Evolutionary conservation across 2,329 filamentous ascomycete species (phyloP).

Genomic region (Juglanconis juglandina): DNA sequence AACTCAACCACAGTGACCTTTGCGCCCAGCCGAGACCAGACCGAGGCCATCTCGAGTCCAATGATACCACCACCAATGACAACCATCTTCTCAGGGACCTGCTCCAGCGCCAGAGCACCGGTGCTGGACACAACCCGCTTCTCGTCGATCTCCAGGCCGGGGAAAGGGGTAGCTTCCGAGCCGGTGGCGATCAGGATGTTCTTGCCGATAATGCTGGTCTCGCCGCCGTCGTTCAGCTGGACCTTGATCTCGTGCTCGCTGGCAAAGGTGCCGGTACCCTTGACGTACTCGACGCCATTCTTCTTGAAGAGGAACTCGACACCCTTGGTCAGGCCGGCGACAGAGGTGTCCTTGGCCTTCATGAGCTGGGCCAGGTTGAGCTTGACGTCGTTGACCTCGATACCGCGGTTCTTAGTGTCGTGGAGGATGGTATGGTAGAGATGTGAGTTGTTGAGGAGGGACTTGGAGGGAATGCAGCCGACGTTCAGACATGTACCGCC

Average conservation of each 20-base stretch:
- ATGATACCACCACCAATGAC: constrained; percentile 99
- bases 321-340: constrained; percentile 86
- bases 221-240: constrained; percentile 83
- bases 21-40: constrained; percentile 90
- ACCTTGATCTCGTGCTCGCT: constrained; percentile 91
- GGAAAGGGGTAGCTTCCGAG: constrained; percentile 93
- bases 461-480: constrained; percentile 98
- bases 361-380: constrained; percentile 94
- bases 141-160: constrained; percentile 92
- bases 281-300: constrained; percentile 97
- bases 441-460: constrained; percentile 98
- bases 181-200: constrained; percentile 98
- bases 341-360: constrained; percentile 96
- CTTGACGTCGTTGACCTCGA: constrained; percentile 95
- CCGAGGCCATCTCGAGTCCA: constrained; percentile 95
- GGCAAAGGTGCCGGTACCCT: constrained; percentile 82
- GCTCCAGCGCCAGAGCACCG: constrained; percentile 80
- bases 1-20: constrained; percentile 98
- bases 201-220: constrained; percentile 83
- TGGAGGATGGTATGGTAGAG: constrained; percentile 96
- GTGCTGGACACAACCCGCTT: constrained; percentile 97
- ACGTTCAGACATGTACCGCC: constrained; percentile 98
- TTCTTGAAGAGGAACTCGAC: constrained; percentile 99
- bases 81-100: constrained; percentile 93
- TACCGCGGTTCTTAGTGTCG: constrained; percentile 95